These are phyloP conservation scores for Borealophlyctis nickersoniae DNA, from an alignment of 192 early-diverging fungal genomes.

Conservation along the genomic window DNA sequence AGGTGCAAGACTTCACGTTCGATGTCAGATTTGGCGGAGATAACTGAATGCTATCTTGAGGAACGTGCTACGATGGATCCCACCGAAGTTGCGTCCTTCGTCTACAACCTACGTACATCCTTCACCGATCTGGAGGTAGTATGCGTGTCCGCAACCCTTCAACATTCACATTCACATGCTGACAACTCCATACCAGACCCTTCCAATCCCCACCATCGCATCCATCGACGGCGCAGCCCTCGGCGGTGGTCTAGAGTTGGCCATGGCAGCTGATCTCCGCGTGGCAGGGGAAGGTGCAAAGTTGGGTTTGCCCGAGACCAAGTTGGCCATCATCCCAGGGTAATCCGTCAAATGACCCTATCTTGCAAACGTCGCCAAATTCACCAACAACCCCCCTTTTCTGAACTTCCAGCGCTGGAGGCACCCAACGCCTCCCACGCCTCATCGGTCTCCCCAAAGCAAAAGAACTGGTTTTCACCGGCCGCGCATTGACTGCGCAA, in stretches of 20 bases:
- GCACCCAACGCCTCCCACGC: constrained; percentile 86
- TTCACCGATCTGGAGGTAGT: constrained; percentile 78
- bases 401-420: constrained; percentile 72
- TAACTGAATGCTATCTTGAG: constrained; percentile 27
- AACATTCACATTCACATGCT: not conserved
- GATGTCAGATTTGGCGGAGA: not conserved
- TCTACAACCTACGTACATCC: constrained; percentile 69
- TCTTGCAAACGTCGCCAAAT: not conserved
- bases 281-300: constrained; percentile 70
- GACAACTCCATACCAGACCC: constrained; percentile 49
- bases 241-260: constrained; percentile 90
- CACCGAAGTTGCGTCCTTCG: constrained; percentile 74
- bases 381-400: not conserved
- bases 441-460: constrained; percentile 82
- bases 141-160: not conserved
- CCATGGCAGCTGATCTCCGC: constrained; percentile 84
- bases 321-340: constrained; percentile 94
- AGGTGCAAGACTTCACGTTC: not conserved
- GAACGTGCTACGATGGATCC: constrained; percentile 80
- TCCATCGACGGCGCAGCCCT: constrained; percentile 90
- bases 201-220: constrained; percentile 91
- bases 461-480: constrained; percentile 94
- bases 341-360: constrained; percentile 22
- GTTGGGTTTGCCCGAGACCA: constrained; percentile 89
- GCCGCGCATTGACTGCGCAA: constrained; percentile 58